Evolutionary conservation across 345 rosid genomes (phyloP), one percentile per base, ranked within the genome.

Genomic region (Aethionema arabicum): DNA sequence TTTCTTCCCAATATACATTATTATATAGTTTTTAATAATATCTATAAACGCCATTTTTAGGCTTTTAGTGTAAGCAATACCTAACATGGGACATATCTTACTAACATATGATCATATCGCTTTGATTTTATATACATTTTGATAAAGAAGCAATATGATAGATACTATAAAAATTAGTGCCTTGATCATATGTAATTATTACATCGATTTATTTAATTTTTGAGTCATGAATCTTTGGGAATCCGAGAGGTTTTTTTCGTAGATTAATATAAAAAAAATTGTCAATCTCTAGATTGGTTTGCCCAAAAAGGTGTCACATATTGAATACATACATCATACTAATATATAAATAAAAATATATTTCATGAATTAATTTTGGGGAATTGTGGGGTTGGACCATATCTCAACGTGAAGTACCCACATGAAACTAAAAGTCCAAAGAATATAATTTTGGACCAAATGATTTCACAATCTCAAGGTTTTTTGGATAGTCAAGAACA

Each of bases 11-110:
- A 33, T 69, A 69, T 6, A 33, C 27, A 13, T 64, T 65, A 52
- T 16, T 52, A 32, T 57, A 64, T 52, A 53, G 43, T 58, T 64
- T 40, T 57, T 57, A 21, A 71, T 57, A 3, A 64, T 64, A 70
- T 58, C 70, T 37, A 49, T 52, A 31, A 73, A 72, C 71, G 74
- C 80, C 84, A 66, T 69, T 60, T 60, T 70, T 63, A 51, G 33
- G 65, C 68, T 69, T 71, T 74, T 65, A 67, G 60, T 62, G 64
- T 55, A 66, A 61, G 70, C 75, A 36, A 71, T 72, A 68, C 65
- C 72, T 69, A 78, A 74, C 64, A 70, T 60, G 64, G 83, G 54
- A 51, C 55, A 52, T 61, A 82, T 56, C 82, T 76, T 67, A 75
- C 72, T 68, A 78, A 65, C 53, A 52, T 41, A 55, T 58, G 59